Evolutionary conservation across 2,329 filamentous ascomycete genomes (phyloP).

Genomic region (Pezicula radicicola): DNA sequence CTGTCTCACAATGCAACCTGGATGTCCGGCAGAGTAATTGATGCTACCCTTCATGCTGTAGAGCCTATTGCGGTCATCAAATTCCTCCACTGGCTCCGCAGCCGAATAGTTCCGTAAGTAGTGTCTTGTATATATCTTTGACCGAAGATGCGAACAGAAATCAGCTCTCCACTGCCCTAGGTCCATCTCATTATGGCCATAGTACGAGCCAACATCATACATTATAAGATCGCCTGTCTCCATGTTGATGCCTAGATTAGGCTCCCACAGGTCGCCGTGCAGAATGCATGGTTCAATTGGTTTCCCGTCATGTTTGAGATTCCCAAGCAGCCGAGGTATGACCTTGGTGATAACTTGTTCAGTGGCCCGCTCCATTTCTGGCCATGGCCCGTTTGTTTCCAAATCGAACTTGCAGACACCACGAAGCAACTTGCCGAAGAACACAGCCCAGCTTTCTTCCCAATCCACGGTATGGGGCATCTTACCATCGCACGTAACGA

Average conservation of each 20-base stretch:
- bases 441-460: conserved; percentile 31
- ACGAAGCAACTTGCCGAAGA: conserved; percentile 25
- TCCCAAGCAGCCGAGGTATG: conserved; percentile 6
- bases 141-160: neutral
- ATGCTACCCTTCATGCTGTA: conserved; percentile 15
- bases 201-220: conserved; percentile 8
- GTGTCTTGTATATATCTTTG: neutral
- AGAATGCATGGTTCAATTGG: conserved; percentile 10
- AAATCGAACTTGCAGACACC: conserved; percentile 19
- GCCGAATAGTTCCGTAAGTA: neutral
- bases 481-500: conserved; percentile 20
- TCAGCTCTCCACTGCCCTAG: conserved; percentile 9
- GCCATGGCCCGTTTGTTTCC: conserved; percentile 18
- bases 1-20: conserved; percentile 8
- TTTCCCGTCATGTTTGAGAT: conserved; percentile 3
- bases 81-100: conserved; percentile 24
- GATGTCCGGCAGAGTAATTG: conserved; percentile 12
- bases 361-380: conserved; percentile 24
- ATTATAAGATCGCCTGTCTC: conserved; percentile 10
- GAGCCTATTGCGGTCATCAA: conserved; percentile 25
- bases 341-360: conserved; percentile 5
- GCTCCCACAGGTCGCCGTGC: conserved; percentile 14
- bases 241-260: conserved; percentile 6
- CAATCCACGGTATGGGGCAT: conserved; percentile 15
- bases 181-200: conserved; percentile 27